Percentiles rank a stretch among this genome's conserved stretches.
phyloP scores from a whole-genome alignment of 2,329 filamentous ascomycete genomes.

The Penicillium sp. region DNA sequence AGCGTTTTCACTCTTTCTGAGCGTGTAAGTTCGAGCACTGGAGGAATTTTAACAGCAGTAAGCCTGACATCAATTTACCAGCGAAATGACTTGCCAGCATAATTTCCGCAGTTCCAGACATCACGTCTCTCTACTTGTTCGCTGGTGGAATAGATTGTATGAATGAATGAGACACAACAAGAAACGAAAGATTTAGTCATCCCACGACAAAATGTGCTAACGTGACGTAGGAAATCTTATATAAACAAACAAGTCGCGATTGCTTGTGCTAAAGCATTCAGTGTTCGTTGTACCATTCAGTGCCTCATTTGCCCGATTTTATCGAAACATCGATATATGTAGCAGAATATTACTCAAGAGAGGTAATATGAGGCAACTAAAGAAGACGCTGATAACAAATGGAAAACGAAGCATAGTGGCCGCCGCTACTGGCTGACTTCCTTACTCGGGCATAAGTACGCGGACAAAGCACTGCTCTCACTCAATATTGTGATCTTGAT shows the following conservation, averaged over 20 bases:
- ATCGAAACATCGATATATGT: not conserved
- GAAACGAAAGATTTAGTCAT: not conserved
- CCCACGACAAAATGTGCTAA: not conserved
- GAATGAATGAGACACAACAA: not conserved
- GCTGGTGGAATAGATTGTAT: not conserved
- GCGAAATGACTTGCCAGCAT: not conserved
- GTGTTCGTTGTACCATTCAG: not conserved
- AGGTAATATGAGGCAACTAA: not conserved
- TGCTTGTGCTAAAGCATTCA: not conserved
- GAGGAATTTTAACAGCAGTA: not conserved
- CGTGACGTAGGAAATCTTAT: not conserved
- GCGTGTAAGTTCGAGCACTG: not conserved
- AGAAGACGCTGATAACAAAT: not conserved
- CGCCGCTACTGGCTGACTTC: not conserved
- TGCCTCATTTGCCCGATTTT: not conserved
- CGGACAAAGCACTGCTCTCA: not conserved
- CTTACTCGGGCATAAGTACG: not conserved
- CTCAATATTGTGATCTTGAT: not conserved
- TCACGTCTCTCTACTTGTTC: not conserved
- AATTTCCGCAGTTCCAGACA: not conserved
- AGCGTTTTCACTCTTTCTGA: not conserved
- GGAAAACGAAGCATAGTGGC: not conserved
- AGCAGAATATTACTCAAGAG: not conserved
- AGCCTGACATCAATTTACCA: not conserved
- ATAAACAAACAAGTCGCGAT: not conserved